Evolutionary conservation across 805 yeast genomes (phyloP), one percentile per base, ranked within the genome.

Genomic region (Wickerhamomyces alni): DNA sequence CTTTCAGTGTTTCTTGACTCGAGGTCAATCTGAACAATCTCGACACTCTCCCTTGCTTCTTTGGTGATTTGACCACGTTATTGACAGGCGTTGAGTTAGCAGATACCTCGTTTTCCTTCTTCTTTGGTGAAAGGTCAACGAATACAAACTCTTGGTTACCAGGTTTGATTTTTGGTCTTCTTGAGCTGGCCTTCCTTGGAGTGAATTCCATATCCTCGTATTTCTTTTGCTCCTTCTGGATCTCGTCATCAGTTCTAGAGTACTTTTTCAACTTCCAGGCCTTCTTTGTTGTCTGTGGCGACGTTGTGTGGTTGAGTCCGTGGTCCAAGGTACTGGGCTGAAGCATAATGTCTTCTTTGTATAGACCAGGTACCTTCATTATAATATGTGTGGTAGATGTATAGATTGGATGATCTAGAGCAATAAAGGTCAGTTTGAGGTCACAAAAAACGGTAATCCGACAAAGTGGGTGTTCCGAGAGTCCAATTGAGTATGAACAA

Each of bases 101-200:
- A 16, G 34, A 8, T 12, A n/a, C 8, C 6, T 22, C 16, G 17
- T 18, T 10, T 35, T 42, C 39, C 35, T 49, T 53, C 52, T 54
- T 56, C 17, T 40, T 48, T 12, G 60, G 60, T 3, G 58, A 53
- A 6, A 56, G 30, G 33, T 56, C 58, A 11, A 56, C 58, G 38
- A 56, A 56, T 13, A 56, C 59, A 35, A 53, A 56, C 38, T 56
- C 55, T 26, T 52, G 55, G n/a, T 43, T 45, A n/a, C 56, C 57
- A 2, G 54, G 52, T 31, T 42, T 51, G 34, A 40, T 45, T 37
- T 45, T 44, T 10, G 58, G 60, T 38, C 58, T 43, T 40, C 57
- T 48, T 4, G 55, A 32, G 17, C 42, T 41, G 19, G 48, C 34
- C 33, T 48, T 53, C 33, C 47, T 52, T 2, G 53, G 48, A 4